Percentiles rank a stretch among this genome's conserved stretches.
Evolutionary conservation across 2,329 filamentous ascomycete species (phyloP).

Genomic region (Acrodontium crateriforme): DNA sequence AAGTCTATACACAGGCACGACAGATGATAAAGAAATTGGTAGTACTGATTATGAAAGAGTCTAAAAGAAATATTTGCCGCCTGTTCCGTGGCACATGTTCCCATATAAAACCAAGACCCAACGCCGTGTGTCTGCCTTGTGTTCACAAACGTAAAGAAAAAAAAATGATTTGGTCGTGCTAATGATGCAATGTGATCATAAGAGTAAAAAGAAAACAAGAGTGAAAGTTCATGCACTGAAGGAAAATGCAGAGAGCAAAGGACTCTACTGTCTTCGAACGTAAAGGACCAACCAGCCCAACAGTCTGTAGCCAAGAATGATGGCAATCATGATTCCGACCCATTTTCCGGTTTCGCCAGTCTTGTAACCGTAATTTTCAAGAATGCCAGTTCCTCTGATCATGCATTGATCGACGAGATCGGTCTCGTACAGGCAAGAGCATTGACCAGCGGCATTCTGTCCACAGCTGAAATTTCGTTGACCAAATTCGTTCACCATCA

Average conservation of each 20-base stretch:
- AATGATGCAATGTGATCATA: too few relatives aligned
- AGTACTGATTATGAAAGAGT: too few relatives aligned
- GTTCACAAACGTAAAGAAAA: too few relatives aligned
- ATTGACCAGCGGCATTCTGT: conserved; percentile 29
- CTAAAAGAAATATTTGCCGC: too few relatives aligned
- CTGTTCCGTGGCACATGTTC: too few relatives aligned
- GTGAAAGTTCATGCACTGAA: too few relatives aligned
- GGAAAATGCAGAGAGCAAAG: conserved; percentile 1
- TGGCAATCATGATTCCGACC: conserved; percentile 64
- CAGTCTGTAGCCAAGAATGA: conserved; percentile 59
- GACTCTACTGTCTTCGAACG: conserved; percentile 17
- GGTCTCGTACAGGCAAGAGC: conserved; percentile 58
- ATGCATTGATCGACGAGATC: conserved; percentile 49
- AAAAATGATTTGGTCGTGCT: too few relatives aligned
- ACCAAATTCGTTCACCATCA: conserved; percentile 83
- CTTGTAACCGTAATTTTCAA: conserved; percentile 56
- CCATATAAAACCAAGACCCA: too few relatives aligned
- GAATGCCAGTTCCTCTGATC: conserved; percentile 57
- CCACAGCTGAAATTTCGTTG: conserved; percentile 49
- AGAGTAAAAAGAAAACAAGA: too few relatives aligned
- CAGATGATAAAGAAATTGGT: too few relatives aligned
- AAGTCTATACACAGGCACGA: too few relatives aligned
- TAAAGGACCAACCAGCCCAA: conserved; percentile 51
- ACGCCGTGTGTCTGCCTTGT: too few relatives aligned
- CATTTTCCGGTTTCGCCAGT: conserved; percentile 51